Evolutionary conservation across 2,329 filamentous ascomycete genomes (phyloP).

Genomic region (Daldinia sp.): DNA sequence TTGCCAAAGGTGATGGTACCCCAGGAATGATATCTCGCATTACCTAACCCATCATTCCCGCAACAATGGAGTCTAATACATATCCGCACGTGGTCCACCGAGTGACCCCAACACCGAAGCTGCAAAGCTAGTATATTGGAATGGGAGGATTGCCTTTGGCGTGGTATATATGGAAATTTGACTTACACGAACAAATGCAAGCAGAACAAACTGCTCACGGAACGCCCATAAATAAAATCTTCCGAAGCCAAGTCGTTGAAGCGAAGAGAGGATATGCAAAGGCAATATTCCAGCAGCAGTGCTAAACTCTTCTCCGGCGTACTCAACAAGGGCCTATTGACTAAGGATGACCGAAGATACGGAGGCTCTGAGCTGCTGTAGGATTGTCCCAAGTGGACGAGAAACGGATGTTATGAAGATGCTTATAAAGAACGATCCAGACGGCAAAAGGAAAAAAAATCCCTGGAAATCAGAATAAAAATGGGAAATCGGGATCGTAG

Average conservation of each 20-base stretch:
- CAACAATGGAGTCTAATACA: slow-evolving; percentile 11
- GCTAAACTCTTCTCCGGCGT: slow-evolving; percentile 37
- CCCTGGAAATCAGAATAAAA: not conserved
- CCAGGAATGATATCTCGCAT: slow-evolving; percentile 42
- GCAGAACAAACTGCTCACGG: slow-evolving; percentile 8
- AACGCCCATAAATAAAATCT: slow-evolving; percentile 20
- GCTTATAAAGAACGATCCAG: not conserved
- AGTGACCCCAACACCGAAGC: not conserved
- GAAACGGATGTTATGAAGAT: not conserved
- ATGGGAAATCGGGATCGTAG: not conserved
- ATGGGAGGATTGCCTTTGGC: not conserved
- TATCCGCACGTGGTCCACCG: slow-evolving; percentile 36
- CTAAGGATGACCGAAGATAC: slow-evolving; percentile 10
- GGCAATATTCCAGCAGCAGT: slow-evolving; percentile 55
- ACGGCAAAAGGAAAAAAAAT: slow-evolving; percentile 2
- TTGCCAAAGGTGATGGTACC: slow-evolving; percentile 45
- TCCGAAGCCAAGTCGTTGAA: slow-evolving; percentile 25
- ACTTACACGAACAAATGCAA: slow-evolving; percentile 27
- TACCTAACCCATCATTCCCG: slow-evolving; percentile 27
- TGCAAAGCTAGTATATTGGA: slow-evolving; percentile 6
- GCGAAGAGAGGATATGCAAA: slow-evolving; percentile 40
- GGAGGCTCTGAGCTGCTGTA: slow-evolving; percentile 3
- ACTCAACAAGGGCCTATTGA: slow-evolving; percentile 15
- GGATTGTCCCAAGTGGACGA: not conserved
- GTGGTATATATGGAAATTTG: slow-evolving; percentile 1